Evolutionary conservation across 2,329 filamentous ascomycete genomes (phyloP).

Genomic region (Rasamsonia emersonii): DNA sequence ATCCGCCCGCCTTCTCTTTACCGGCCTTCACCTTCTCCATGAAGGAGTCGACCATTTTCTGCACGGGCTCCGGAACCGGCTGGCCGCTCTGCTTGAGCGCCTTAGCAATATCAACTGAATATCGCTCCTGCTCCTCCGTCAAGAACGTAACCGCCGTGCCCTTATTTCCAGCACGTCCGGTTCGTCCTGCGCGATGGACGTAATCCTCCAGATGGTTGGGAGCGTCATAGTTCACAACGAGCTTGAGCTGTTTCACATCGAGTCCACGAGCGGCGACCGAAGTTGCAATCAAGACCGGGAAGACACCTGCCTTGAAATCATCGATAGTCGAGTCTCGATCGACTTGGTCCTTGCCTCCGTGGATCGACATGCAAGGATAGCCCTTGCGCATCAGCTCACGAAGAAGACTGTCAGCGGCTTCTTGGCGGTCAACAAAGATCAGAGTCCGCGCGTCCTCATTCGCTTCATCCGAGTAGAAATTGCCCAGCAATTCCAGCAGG

Average conservation of each 20-base stretch:
- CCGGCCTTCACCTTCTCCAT: conserved; percentile 86
- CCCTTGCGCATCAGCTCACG: conserved; percentile 74
- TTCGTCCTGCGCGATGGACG: conserved; percentile 87
- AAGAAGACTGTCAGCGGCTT: conserved; percentile 73
- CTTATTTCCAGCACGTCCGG: conserved; percentile 86
- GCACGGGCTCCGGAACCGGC: conserved; percentile 61
- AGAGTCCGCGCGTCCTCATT: conserved; percentile 86
- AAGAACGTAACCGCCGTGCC: conserved; percentile 93
- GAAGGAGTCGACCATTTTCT: conserved; percentile 58
- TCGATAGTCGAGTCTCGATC: conserved; percentile 87
- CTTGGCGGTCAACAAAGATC: conserved; percentile 87
- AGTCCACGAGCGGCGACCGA: conserved; percentile 91
- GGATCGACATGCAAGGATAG: conserved; percentile 87
- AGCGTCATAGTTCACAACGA: conserved; percentile 92
- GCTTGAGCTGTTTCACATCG: conserved; percentile 90
- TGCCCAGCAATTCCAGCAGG: conserved; percentile 75
- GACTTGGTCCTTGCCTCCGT: conserved; percentile 87
- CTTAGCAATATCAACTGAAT: conserved; percentile 78
- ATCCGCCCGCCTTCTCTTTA: conserved; percentile 73
- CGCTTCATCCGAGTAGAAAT: conserved; percentile 61
- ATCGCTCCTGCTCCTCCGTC: conserved; percentile 84
- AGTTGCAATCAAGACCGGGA: conserved; percentile 86
- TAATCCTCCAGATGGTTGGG: conserved; percentile 96
- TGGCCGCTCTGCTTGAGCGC: conserved; percentile 89
- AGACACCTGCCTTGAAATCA: conserved; percentile 85